Percentiles rank a stretch among this genome's conserved stretches.
phyloP scores from a whole-genome alignment of 768 basidiomycete genomes.

The Agrocybe praecox region DNA sequence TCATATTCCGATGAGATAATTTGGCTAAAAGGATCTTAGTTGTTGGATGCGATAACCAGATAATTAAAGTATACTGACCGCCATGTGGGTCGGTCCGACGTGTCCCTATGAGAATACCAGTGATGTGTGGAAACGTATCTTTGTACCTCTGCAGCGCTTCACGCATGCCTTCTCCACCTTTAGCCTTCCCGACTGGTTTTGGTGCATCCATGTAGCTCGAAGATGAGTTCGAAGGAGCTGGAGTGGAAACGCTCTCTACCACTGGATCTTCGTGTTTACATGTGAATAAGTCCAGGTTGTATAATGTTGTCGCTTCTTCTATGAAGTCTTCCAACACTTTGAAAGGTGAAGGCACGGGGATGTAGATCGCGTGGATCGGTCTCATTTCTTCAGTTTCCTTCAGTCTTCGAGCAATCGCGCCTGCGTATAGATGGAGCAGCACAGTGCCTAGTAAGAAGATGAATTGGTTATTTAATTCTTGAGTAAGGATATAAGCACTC shows the following conservation, averaged over 20 bases:
- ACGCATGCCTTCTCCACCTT: constrained; percentile 76
- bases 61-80: constrained; percentile 50
- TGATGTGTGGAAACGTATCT: constrained; percentile 60
- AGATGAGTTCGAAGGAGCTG: constrained; percentile 22
- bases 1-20: constrained; percentile 75
- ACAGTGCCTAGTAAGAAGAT: constrained; percentile 74
- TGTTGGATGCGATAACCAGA: background rate
- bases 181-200: constrained; percentile 49
- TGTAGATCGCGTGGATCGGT: constrained; percentile 76
- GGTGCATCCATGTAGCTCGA: constrained; percentile 25
- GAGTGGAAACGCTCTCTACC: constrained; percentile 51
- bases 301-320: constrained; percentile 54
- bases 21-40: constrained; percentile 45
- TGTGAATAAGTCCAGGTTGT: constrained; percentile 77
- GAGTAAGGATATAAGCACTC: constrained; percentile 24
- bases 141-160: constrained; percentile 77
- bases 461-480: no score
- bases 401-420: constrained; percentile 57
- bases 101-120: constrained; percentile 88
- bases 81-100: constrained; percentile 92
- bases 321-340: constrained; percentile 85
- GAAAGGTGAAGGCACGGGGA: constrained; percentile 90
- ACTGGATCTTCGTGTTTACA: constrained; percentile 44
- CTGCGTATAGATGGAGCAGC: constrained; percentile 87
- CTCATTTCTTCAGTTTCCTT: constrained; percentile 34